A percentile compares a stretch with the other conserved stretches of the same genome.
Evolutionary conservation across 2,329 filamentous ascomycete species (phyloP).

Genomic region (Sporothrix protearum): DNA sequence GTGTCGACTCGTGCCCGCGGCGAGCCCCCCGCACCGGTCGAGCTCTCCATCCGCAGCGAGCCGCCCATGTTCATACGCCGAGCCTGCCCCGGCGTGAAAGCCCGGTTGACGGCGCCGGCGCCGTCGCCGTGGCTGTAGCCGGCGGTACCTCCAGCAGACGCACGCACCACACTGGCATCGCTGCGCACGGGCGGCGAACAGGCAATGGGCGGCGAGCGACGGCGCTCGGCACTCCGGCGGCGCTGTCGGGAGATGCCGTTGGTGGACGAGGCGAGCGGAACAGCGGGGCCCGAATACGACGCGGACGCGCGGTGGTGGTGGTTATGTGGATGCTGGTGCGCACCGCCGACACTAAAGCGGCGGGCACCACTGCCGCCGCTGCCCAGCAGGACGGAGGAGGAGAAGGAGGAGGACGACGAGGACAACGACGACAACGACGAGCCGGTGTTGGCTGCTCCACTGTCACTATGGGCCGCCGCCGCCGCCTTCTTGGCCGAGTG

Average conservation of each 20-base stretch:
- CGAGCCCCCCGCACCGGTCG: slow-evolving; percentile 26
- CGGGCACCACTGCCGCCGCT: slow-evolving; percentile 23
- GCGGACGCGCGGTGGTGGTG: slow-evolving; percentile 35
- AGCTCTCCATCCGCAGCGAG: slow-evolving; percentile 35
- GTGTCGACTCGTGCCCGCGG: slow-evolving; percentile 33
- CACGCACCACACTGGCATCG: neutral
- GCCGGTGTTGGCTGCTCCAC: slow-evolving; percentile 44
- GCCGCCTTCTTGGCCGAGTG: slow-evolving; percentile 48
- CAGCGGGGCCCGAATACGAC: slow-evolving; percentile 40
- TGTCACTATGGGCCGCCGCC: slow-evolving; percentile 19
- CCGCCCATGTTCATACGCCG: slow-evolving; percentile 55
- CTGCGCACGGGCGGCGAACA: slow-evolving; percentile 40
- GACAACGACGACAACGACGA: too few species aligned
- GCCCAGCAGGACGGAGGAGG: slow-evolving; percentile 34
- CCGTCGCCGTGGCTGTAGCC: too few species aligned
- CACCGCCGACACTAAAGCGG: slow-evolving; percentile 26
- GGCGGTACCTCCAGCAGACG: neutral
- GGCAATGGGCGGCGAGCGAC: slow-evolving; percentile 51
- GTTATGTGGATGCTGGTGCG: slow-evolving; percentile 32
- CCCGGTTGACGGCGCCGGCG: slow-evolving; percentile 25
- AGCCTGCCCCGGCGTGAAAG: slow-evolving; percentile 54
- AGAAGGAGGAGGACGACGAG: too few species aligned
- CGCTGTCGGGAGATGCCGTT: slow-evolving; percentile 55
- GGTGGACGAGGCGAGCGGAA: slow-evolving; percentile 46
- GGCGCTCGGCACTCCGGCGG: slow-evolving; percentile 49